Percentiles rank a stretch among this genome's conserved stretches.
phyloP scores from a whole-genome alignment of 1,284 basidiomycete genomes.

The Moesziomyces antarcticus region DNA sequence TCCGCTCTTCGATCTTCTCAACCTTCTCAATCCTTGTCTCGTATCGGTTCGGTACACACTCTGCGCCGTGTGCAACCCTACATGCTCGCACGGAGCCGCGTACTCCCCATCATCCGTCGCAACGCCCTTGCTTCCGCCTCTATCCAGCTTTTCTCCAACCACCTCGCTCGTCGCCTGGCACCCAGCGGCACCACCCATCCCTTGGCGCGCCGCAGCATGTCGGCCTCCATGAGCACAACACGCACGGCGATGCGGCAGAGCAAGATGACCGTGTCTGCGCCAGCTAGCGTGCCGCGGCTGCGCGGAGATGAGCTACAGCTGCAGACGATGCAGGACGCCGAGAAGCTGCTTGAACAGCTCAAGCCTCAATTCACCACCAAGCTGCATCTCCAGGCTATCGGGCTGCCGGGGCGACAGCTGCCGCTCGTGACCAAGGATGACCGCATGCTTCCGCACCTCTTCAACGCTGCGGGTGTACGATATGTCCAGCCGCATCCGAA shows the following conservation, averaged over 20 bases:
- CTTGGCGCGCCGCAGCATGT: background rate
- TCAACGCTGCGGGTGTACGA: slow-evolving; percentile 37
- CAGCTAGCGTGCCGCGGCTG: slow-evolving; percentile 20
- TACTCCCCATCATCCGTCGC: too few relatives aligned
- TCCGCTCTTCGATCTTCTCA: too few relatives aligned
- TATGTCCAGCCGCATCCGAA: slow-evolving; percentile 42
- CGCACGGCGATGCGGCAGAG: slow-evolving; percentile 26
- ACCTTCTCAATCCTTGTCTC: too few relatives aligned
- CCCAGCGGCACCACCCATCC: too few relatives aligned
- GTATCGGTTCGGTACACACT: too few relatives aligned
- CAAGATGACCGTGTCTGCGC: slow-evolving; percentile 25
- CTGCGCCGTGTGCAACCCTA: too few relatives aligned
- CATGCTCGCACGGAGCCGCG: background rate
- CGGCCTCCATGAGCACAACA: slow-evolving; percentile 6
- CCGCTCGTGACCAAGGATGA: slow-evolving; percentile 30
- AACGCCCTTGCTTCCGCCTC: too few relatives aligned
- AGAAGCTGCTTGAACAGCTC: slow-evolving; percentile 28
- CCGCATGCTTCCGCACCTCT: slow-evolving; percentile 25
- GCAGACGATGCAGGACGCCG: slow-evolving; percentile 13
- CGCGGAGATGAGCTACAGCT: slow-evolving; percentile 26
- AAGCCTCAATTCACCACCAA: slow-evolving; percentile 23
- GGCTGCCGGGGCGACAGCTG: slow-evolving; percentile 22
- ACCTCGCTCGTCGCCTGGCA: too few relatives aligned
- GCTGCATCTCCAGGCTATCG: slow-evolving; percentile 36
- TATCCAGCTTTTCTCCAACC: too few relatives aligned